Evolutionary conservation across 306 rosid species (phyloP).

Genomic region (Gastrolobium villosum): DNA sequence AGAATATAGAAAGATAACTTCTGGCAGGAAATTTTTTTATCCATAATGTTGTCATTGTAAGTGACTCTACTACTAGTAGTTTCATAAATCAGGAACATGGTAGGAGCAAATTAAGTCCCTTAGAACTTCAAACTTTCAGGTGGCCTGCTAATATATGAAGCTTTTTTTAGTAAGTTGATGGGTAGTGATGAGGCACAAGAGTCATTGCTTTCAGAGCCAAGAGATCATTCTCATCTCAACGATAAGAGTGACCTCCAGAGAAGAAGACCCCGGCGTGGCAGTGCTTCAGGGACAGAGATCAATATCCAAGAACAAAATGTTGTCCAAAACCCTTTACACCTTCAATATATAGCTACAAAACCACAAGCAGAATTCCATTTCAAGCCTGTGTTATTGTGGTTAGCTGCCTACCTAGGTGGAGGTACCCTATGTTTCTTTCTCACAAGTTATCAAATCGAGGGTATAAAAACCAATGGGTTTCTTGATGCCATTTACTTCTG

Average conservation of each 20-base stretch:
- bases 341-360: conserved; percentile 26
- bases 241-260: conserved; percentile 63
- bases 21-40: background rate
- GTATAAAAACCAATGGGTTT: conserved; percentile 67
- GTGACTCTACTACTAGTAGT: conserved; percentile 9
- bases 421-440: conserved; percentile 80
- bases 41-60: background rate
- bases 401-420: conserved; percentile 67
- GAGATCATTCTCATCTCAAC: conserved; percentile 47
- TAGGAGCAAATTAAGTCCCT: background rate
- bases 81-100: conserved; percentile 7
- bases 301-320: conserved; percentile 46
- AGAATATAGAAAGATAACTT: background rate
- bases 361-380: conserved; percentile 55
- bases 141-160: conserved; percentile 33
- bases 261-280: conserved; percentile 47
- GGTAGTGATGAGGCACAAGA: conserved; percentile 60
- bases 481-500: conserved; percentile 83
- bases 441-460: conserved; percentile 64
- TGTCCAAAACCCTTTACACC: conserved; percentile 15
- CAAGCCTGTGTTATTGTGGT: conserved; percentile 55
- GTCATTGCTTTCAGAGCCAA: conserved; percentile 61
- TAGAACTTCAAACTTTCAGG: conserved; percentile 37
- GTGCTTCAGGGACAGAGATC: conserved; percentile 37
- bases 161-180: conserved; percentile 54